Evolutionary conservation across 2,329 filamentous ascomycete genomes (phyloP).

Genomic region (Cadophora sp.): DNA sequence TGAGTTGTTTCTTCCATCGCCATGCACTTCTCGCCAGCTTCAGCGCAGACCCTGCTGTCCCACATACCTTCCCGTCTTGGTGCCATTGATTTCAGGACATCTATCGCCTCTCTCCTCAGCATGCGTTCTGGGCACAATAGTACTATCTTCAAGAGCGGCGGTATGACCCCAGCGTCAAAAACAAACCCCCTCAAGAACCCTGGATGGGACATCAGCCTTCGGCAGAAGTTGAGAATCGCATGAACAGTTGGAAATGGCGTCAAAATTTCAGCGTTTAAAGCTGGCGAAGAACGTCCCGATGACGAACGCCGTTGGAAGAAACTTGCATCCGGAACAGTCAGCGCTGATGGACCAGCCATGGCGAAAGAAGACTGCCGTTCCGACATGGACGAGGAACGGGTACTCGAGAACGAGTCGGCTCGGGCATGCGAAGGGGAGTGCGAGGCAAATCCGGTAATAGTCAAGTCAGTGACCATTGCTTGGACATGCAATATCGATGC

Average conservation of each 20-base stretch:
- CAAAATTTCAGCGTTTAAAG: slow-evolving; percentile 2
- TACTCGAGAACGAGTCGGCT: slow-evolving; percentile 22
- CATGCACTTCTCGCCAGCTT: slow-evolving; percentile 24
- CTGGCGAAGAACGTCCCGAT: slow-evolving; percentile 23
- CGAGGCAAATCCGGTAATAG: slow-evolving; percentile 18
- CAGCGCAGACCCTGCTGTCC: slow-evolving; percentile 33
- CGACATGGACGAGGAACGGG: slow-evolving; percentile 20
- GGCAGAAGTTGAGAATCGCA: slow-evolving; percentile 26
- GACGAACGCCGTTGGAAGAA: slow-evolving; percentile 7
- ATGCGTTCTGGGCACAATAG: slow-evolving; percentile 30
- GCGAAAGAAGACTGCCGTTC: neutral
- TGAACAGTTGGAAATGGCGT: slow-evolving; percentile 23
- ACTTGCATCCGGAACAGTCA: slow-evolving; percentile 15
- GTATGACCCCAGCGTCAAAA: slow-evolving; percentile 38
- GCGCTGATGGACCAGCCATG: neutral
- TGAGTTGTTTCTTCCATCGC: slow-evolving; percentile 4
- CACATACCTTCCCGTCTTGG: slow-evolving; percentile 37
- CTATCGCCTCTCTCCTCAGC: slow-evolving; percentile 32
- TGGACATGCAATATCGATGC: slow-evolving; percentile 36
- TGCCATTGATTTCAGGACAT: slow-evolving; percentile 30
- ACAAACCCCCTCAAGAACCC: slow-evolving; percentile 32
- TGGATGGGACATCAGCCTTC: slow-evolving; percentile 19
- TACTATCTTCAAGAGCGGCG: slow-evolving; percentile 28
- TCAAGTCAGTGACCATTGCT: slow-evolving; percentile 26
- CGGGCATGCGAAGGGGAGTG: neutral